Conservation (phyloP, 2,329 filamentous ascomycete species). For the Fusarium goolgardi region DNA sequence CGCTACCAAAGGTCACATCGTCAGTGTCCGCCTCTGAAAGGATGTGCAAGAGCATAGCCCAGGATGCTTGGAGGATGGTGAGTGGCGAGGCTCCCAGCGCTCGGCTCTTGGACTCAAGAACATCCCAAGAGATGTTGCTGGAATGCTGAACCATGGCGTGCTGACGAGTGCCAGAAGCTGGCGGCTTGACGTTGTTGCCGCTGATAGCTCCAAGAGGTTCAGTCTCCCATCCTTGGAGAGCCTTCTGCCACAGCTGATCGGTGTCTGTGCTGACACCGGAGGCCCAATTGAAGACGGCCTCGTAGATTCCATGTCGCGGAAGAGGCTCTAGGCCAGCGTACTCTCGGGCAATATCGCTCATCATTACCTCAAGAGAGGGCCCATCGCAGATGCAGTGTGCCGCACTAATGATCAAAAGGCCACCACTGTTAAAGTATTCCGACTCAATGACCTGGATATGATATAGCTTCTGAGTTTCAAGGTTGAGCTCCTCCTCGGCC, state of each 20-base stretch:
- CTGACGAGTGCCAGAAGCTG: background rate
- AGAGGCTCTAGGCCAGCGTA: conserved; percentile 3
- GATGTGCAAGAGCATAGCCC: conserved; percentile 17
- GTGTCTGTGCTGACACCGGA: background rate
- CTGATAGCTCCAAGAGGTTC: conserved; percentile 19
- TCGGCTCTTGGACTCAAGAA: conserved; percentile 11
- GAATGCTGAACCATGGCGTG: conserved; percentile 10
- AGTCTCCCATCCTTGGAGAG: conserved; percentile 17
- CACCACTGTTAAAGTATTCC: accelerated
- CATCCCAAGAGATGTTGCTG: conserved; percentile 1
- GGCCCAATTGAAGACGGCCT: background rate
- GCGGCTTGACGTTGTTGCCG: conserved; percentile 6
- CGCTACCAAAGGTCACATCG: conserved; percentile 12
- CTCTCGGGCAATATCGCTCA: conserved; percentile 1
- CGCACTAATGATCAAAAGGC: conserved; percentile 7
- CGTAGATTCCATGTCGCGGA: background rate
- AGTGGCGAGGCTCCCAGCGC: conserved; percentile 11
- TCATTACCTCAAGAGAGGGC: conserved; percentile 17
- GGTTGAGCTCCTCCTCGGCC: background rate
- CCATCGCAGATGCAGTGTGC: conserved; percentile 31
- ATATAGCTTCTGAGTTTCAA: conserved; percentile 7
- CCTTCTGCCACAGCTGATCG: conserved; percentile 10
- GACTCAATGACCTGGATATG: conserved; percentile 9
- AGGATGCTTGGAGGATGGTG: conserved; percentile 9
- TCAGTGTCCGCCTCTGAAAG: conserved; percentile 20